phyloP scores from a whole-genome alignment of 2,329 filamentous ascomycete genomes.

The Acrodontium crateriforme region DNA sequence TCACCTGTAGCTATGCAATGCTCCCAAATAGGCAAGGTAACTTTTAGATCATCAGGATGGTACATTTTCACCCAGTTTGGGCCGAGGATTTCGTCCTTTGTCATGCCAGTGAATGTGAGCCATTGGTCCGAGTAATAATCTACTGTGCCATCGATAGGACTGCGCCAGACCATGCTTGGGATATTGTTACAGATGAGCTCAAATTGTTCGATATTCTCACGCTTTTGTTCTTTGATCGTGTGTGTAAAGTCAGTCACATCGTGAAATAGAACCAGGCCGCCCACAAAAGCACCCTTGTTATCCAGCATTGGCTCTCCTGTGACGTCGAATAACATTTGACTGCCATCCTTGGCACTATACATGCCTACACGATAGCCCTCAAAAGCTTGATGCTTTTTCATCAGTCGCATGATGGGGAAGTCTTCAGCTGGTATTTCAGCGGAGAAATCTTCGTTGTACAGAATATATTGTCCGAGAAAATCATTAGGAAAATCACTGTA shows the following conservation, averaged over 20 bases:
- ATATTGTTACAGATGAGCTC: slow-evolving; percentile 58
- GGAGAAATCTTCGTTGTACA: slow-evolving; percentile 56
- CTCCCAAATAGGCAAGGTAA: slow-evolving; percentile 44
- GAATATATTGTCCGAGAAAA: slow-evolving; percentile 44
- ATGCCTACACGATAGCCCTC: slow-evolving; percentile 49
- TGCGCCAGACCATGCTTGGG: slow-evolving; percentile 51
- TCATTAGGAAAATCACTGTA: slow-evolving; percentile 29
- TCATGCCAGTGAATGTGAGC: slow-evolving; percentile 64
- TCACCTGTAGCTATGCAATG: slow-evolving; percentile 53
- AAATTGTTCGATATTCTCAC: slow-evolving; percentile 60
- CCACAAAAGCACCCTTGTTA: slow-evolving; percentile 55
- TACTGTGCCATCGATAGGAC: slow-evolving; percentile 48
- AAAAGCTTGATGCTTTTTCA: slow-evolving; percentile 48
- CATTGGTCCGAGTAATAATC: slow-evolving; percentile 69
- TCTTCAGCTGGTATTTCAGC: slow-evolving; percentile 43
- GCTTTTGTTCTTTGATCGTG: slow-evolving; percentile 54
- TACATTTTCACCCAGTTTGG: slow-evolving; percentile 49
- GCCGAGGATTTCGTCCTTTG: slow-evolving; percentile 47
- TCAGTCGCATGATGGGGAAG: slow-evolving; percentile 51
- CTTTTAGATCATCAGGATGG: slow-evolving; percentile 53
- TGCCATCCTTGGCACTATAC: slow-evolving; percentile 39
- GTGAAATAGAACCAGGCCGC: slow-evolving; percentile 56
- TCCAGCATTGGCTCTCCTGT: slow-evolving; percentile 55
- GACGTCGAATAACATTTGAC: slow-evolving; percentile 47
- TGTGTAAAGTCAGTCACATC: slow-evolving; percentile 59